Evolutionary conservation across 345 rosid genomes (phyloP), one percentile per base, ranked within the genome.

Genomic region (Gossypium longicalyx): DNA sequence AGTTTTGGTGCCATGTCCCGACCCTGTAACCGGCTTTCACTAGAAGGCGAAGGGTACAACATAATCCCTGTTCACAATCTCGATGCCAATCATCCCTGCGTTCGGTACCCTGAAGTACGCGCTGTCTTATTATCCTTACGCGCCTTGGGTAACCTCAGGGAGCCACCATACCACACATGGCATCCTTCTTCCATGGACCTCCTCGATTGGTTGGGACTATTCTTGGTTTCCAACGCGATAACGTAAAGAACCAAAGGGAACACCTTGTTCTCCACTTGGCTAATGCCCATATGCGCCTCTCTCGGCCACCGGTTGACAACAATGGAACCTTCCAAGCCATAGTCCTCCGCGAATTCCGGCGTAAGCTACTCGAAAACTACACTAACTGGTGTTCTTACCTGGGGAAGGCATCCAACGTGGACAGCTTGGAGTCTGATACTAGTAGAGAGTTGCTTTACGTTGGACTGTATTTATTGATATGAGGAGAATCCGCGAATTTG

Each of bases 401-500:
- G 4, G 90, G 90, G 12, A 89, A 78, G 74, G 85, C 85, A 61
- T 89, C 98, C 27, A 92, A 87, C 62, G 84, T 91, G 60, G 29
- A 27, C 29, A 27, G 74, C n/a, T 70, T 83, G 1, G 34, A 49
- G 54, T 76, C 84, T 41, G 97, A 92, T 78, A 86, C 83, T 66
- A 86, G 93, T 34, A 85, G 89, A 2, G 95, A 92, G 80, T 81
- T 92, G 12, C 89, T 92, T 58, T 92, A 92, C 45, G 86, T 89
- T 0, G 85, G 91, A 34, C 84, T 92, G 1, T 90, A 86, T 65
- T 86, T 92, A 7, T 78, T 94, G 73, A 86, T 94, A 19, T 94
- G 98, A 97, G 98, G 98, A 7, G 98, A 94, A 74, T 77, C 92
- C 0, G 98, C 97, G 60, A 94, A 94, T 83, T 77, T 92, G 1